Percentiles rank a stretch among this genome's conserved stretches.
phyloP scores from a whole-genome alignment of 345 rosid species.

The Sisymbrium irio region DNA sequence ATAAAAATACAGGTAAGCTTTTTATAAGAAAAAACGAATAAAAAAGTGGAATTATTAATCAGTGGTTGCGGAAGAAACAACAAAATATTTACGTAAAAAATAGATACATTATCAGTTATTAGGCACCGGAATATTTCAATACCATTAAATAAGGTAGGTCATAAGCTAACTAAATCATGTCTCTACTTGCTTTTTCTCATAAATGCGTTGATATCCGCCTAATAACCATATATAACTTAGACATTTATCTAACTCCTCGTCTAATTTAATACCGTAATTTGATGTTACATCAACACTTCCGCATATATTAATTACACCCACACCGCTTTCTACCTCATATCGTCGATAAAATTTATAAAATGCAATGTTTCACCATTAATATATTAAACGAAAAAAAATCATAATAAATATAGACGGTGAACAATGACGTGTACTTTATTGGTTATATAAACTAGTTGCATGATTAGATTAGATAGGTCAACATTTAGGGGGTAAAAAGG shows the following conservation, averaged over 20 bases:
- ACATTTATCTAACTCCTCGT: constrained; percentile 44
- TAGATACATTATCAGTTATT: constrained; percentile 8
- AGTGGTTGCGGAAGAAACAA: constrained; percentile 33
- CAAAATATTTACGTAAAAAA: constrained; percentile 5
- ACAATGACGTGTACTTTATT: constrained; percentile 18
- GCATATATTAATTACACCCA: constrained; percentile 19
- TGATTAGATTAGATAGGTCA: constrained; percentile 36
- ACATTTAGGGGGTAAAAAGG: constrained; percentile 38
- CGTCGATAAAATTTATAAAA: neutral
- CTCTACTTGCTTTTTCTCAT: constrained; percentile 47
- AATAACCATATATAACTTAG: constrained; percentile 42
- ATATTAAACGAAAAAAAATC: neutral
- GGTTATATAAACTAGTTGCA: constrained; percentile 11
- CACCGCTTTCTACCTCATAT: constrained; percentile 3
- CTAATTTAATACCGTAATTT: constrained; percentile 36
- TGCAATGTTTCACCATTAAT: constrained; percentile 20
- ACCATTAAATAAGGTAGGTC: constrained; percentile 65
- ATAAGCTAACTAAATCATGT: constrained; percentile 48
- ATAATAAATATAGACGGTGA: neutral
- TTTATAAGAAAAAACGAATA: neutral
- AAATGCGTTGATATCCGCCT: constrained; percentile 45
- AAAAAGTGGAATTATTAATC: neutral
- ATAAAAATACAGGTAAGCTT: constrained; percentile 2
- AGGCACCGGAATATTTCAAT: constrained; percentile 41
- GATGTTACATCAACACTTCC: constrained; percentile 28